Base-by-base conservation (phyloP, 2,329 filamentous ascomycete genomes). In the Clonostachys byssicola region DNA sequence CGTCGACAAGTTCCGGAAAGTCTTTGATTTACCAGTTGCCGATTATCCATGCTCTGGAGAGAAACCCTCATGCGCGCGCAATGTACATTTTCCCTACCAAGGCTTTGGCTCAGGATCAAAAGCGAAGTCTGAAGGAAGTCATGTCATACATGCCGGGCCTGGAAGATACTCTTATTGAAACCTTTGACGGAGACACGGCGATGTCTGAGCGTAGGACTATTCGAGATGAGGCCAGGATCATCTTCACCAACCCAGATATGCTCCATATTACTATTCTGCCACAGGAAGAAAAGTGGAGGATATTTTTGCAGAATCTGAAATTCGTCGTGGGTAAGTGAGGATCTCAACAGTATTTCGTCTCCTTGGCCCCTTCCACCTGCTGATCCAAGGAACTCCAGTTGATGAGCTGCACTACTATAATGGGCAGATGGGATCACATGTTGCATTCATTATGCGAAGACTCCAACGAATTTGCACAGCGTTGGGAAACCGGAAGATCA, bases 51-150 rank as follows among this genome's bases (percentile, higher is more conserved):
- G 87, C 89, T 44, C 71, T 99, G 3, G 92, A 99, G 64, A 74
- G 81, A 45, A 88, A 97, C 57, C 71, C 67, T 3, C 75, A 85
- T 47, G 88, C 89, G 9, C 77, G 94, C 56, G 94, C 94, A 3
- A 90, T 99, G 85, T 97, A 96, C 62, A 96, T 99, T 35, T 99
- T 99, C 51, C 94, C 94, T 0, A 99, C 94, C 0, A 99, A 99
- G 67, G 94, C 94, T 2, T 71, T 99, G 14, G 92, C 94, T 0
- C 94, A 99, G 63, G 94, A 99, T 65, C 94, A 99, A 65, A 84
- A 86, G 56, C 80, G 91, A 55, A 96, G 91, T 55, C 73, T 99
- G 62, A 89, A 88, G 58, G 90, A 96, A 46, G 78, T 97, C 60
- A 72, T 97, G 51, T 71, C 78, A 1, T 96, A 87, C 57, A 88